Evolutionary conservation across 1,139 yeast species (phyloP), one percentile per base, ranked within the genome.

Genomic region (Saccharomyces hybrid): DNA sequence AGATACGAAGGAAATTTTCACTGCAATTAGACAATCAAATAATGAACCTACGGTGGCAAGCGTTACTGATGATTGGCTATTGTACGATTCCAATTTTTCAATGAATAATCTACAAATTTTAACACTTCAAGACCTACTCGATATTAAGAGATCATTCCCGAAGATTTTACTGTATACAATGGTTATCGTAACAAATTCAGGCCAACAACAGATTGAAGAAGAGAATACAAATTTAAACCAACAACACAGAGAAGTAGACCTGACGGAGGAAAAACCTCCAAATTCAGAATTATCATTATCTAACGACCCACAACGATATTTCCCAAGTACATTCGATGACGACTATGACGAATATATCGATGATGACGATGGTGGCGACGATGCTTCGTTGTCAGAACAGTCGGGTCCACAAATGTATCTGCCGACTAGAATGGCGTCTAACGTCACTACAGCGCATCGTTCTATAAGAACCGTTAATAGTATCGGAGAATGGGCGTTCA

Each of bases 151-250:
- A 49, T 60, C 61, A 38, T 63, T 66, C 6, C 65, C 66, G 2
- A 73, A 72, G 57, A 66, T 73, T 21, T 54, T 73, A n/a, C 72
- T 73, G 54, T 73, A 73, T 58, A 66, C 75, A 8, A 61, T 72
- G 62, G 67, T 67, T 8, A 49, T 56, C 41, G 54, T 59, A 4
- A 52, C 44, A 16, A n/a, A 38, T 11, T 38, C 44, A 16, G 24
- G 44, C 6, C 31, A 8, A 9, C 21, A 38, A 38, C 24, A 38
- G 6, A 19, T 38, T 9, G 44, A 38, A 38, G 44, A 38, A 11
- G 44, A 38, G 19, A 24, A 29, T 14, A 26, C 26, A 29, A 21
- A 24, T 9, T 21, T 4, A 24, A 24, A 4, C 26, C 26, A 24
- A 4, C 26, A 24, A 4, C 26, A 24, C 26, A 24, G 5, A 5